A percentile compares a stretch with the other conserved stretches of the same genome.
These are phyloP conservation scores for Rhododendron vialii DNA, from an alignment of 148 eudicot species.

Conservation along the genomic window DNA sequence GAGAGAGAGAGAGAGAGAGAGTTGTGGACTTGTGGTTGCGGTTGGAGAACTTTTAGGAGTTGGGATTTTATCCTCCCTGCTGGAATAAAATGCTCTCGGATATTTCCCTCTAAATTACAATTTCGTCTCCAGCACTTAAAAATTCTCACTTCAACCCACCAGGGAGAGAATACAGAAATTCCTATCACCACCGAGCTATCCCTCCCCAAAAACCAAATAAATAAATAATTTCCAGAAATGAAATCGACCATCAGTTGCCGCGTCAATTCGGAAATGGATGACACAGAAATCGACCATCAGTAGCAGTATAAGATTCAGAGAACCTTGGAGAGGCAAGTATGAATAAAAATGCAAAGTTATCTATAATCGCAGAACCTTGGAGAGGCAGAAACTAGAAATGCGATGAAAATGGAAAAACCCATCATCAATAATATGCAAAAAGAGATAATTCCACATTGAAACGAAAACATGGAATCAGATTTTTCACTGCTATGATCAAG, in stretches of 20 bases:
- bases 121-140: not conserved
- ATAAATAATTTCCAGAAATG: not conserved
- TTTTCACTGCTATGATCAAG: not conserved
- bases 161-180: not conserved
- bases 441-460: not conserved
- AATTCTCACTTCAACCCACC: not conserved
- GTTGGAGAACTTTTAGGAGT: not conserved
- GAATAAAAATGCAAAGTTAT: not conserved
- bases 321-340: not conserved
- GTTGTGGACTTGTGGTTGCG: not conserved
- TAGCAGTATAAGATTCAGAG: not conserved
- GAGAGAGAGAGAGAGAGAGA: not conserved
- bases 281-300: not conserved
- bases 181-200: not conserved
- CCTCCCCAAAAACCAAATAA: not conserved
- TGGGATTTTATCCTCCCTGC: not conserved
- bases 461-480: not conserved
- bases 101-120: not conserved
- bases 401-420: not conserved
- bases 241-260: not conserved
- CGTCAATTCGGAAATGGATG: not conserved
- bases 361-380: not conserved
- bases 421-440: not conserved
- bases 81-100: not conserved
- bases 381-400: not conserved